Percentiles rank a stretch among this genome's conserved stretches.
Conservation (phyloP, 2,329 filamentous ascomycete species). For the Hypocrella siamensis region DNA sequence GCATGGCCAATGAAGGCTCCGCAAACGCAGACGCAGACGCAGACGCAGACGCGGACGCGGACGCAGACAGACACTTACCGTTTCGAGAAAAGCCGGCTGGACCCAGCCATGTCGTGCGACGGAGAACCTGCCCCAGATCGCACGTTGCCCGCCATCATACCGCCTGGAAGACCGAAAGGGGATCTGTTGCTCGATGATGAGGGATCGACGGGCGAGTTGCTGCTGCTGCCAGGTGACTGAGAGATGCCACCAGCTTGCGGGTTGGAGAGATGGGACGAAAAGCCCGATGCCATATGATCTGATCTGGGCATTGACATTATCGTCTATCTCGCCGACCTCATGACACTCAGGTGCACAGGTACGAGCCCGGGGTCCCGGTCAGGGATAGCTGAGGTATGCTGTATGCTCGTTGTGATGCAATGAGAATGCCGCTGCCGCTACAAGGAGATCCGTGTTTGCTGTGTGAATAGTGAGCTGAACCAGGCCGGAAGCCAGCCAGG, state of each 20-base stretch:
- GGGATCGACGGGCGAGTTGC: conserved; percentile 66
- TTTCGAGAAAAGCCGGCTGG: conserved; percentile 72
- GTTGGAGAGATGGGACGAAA: conserved; percentile 52
- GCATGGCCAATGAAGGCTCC: too few relatives aligned
- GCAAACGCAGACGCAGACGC: too few relatives aligned
- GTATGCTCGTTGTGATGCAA: conserved; percentile 1
- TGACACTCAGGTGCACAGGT: conserved; percentile 4
- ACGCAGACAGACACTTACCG: conserved; percentile 42
- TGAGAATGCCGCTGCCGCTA: too few relatives aligned
- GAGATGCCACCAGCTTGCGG: conserved; percentile 52
- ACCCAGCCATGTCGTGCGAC: conserved; percentile 71
- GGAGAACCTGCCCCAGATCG: conserved; percentile 90
- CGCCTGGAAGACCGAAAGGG: conserved; percentile 53
- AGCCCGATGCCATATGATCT: conserved; percentile 76
- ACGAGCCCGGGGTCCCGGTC: not conserved
- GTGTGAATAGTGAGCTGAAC: too few relatives aligned
- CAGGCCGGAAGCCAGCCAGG: too few relatives aligned
- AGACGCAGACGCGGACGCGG: too few relatives aligned
- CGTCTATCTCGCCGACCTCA: conserved; percentile 42
- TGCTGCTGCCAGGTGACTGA: conserved; percentile 63
- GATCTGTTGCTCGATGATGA: conserved; percentile 50
- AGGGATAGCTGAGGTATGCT: too few relatives aligned
- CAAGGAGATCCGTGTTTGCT: too few relatives aligned
- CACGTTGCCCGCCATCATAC: conserved; percentile 43
- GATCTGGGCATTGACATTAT: conserved; percentile 87